phyloP scores from a whole-genome alignment of 495 filamentous ascomycete species.

The Daldinia loculata region DNA sequence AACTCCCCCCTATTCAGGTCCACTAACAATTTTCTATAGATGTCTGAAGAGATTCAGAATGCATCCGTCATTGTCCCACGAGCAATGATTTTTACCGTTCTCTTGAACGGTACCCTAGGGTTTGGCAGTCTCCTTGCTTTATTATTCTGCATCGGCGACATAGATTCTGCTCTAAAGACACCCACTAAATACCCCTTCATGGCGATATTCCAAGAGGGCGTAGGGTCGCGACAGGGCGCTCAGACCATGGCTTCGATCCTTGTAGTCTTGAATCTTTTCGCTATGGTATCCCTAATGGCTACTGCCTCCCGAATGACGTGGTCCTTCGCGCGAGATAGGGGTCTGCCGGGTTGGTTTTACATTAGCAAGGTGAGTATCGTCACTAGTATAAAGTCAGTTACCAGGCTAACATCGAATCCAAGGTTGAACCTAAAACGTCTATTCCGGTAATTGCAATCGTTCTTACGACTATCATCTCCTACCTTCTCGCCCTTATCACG shows the following conservation, averaged over 20 bases:
- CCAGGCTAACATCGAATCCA: background rate
- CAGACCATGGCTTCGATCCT: conserved; percentile 57
- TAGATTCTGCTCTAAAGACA: conserved; percentile 49
- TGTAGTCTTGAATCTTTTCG: conserved; percentile 53
- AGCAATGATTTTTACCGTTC: conserved; percentile 52
- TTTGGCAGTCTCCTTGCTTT: conserved; percentile 61
- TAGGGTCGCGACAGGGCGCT: conserved; percentile 53
- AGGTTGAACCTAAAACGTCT: conserved; percentile 33
- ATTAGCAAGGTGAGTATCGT: conserved; percentile 50
- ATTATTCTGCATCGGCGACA: conserved; percentile 59
- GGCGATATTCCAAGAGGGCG: conserved; percentile 58
- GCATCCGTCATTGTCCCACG: conserved; percentile 52
- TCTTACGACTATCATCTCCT: conserved; percentile 51
- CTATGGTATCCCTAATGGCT: conserved; percentile 56
- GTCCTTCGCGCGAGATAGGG: conserved; percentile 64
- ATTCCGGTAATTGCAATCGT: conserved; percentile 64
- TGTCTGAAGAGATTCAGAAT: conserved; percentile 64
- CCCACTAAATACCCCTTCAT: conserved; percentile 58
- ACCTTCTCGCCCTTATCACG: conserved; percentile 61
- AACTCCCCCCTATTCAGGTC: background rate
- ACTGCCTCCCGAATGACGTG: conserved; percentile 63
- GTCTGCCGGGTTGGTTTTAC: conserved; percentile 60
- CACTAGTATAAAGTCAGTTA: background rate
- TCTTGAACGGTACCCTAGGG: conserved; percentile 57
- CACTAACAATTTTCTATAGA: conserved; percentile 46